Base-by-base conservation (phyloP, 2,329 filamentous ascomycete species). In the Colletotrichum sp. region DNA sequence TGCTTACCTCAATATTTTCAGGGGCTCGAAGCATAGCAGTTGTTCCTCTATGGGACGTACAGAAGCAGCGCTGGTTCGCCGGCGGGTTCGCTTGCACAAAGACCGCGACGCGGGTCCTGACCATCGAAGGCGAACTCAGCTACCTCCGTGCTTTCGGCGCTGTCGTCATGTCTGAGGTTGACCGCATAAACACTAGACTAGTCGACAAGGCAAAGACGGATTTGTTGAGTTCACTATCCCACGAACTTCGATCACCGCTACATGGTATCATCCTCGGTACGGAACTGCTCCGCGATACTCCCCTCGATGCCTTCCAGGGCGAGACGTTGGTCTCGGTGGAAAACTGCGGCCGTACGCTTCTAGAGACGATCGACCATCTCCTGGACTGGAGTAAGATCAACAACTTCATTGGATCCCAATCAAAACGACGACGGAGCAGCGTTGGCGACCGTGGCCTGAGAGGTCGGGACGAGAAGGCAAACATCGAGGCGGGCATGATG, bases 191-290 rank as follows among this genome's bases (percentile, higher is more conserved):
- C 7, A 79, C 83, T 0, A 71, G 81, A 21, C 78, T 81, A 8
- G 83, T 85, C 0, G 85, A 88, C 34, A 86, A 84, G 69, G 88
- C 89, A 24, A 92, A 92, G 79, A 88, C 88, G 2, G 90, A 92
- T 72, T 89, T 92, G 30, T 86, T 93, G 6, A 89, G 89, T 0
- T 92, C 89, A 1, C 88, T 93, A 4, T 91, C 89, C 6, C 92
- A 93, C 78, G 92, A 93, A 79, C 82, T 93, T 8, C 86, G 92
- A 8, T 91, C 89, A 2, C 92, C 92, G 0, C 83, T 93, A 1
- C 91, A 93, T 71, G 92, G 91, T 3, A 89, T 93, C 39, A 82
- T 93, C 0, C 88, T 90, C 0, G 90, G 85, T 70, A 85, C 87
- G 2, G 90, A 92, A 77, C 81, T 92, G 4, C 79, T 93, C 0